Base-by-base conservation (phyloP, 2,329 filamentous ascomycete species). In the Exophiala sp. region DNA sequence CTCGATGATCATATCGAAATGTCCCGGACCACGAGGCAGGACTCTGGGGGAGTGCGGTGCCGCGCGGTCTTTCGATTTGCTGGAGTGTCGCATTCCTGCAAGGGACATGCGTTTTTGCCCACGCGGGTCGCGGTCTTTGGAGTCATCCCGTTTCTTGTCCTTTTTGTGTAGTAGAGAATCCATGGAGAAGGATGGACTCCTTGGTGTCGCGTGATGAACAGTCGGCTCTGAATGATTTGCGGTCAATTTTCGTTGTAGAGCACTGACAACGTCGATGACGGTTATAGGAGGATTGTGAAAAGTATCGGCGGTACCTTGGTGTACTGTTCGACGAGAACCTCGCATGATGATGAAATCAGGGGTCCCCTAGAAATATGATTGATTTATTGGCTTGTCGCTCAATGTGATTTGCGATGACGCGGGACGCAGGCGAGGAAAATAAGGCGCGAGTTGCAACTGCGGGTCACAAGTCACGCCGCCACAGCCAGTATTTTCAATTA, bases 1-100 rank as follows among this genome's bases (percentile, higher is more conserved):
- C 75, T 96, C 91, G 59, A 96, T 87, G 63, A 78, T 70, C 64
- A 86, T 76, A 54, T 80, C 75, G 59, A 86, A 71, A 58, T 75
- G 79, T 47, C 80, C 78, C 2, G 76, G 69, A 45, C 74, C 71
- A 34, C 67, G 63, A 6, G 71, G 65, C 29, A 55, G 46, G 9
- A 63, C 40, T 41, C 55, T 50, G 11, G 65, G 64, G 9, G 58
- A 61, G 11, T 48, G 52, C 18, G 33, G 29, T 9, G 57, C 18
- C 5, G 18, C 20, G 24, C 58, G 53, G 21, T 64, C 62, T 40
- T 61, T 63, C 20, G 62, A 62, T 52, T 60, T 56, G 47, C 39
- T 55, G 18, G 52, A 43, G 34, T 51, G 51, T 18, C 54, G 58
- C 29, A 57, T 52, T 14, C 7, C 5, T 29, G 43, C 65, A n/a